Evolutionary conservation across 139 green algal species (phyloP), one percentile per base, ranked within the genome.

Genomic region (Pseudopediastrum boryanum): DNA sequence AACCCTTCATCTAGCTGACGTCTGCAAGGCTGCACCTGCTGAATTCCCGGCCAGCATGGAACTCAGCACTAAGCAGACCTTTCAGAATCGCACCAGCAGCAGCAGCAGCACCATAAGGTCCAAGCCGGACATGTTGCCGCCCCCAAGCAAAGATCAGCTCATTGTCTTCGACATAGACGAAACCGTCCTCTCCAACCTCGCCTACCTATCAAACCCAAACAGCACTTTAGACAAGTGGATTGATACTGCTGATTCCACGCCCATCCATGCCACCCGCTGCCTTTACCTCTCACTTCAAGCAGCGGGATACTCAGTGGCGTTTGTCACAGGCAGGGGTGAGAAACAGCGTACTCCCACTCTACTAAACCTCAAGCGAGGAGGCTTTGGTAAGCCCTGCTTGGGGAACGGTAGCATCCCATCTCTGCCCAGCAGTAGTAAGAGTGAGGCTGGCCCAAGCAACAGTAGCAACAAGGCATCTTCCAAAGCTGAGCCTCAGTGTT

Each of bases 251-350:
- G 6, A 43, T 7, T 73, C 78, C 48, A 72, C 80, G 2, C 46
- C 84, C 1, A 31, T 89, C 35, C 29, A 77, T 52, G 67, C 80
- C 6, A 75, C 46, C 16, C 75, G 78, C 29, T 39, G 6, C 2
- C 46, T 87, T 0, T 87, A 85, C 67, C 39, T 31, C 4, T 50
- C 71, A 6, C 67, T 71, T 4, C 61, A 35, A 13, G 27, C 56
- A 62, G 61, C 58, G 25, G 74, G 74, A 33, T 73, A 35, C 61
- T 54, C 43, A 3, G 62, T 87, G 8, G 84, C 86, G 0, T 89
- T 93, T 76, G 76, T 93, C 46, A 93, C 89, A 31, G 89, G 87
- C 43, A 85, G 89, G 41, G 71, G 19, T 35, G 84, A 89, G 71
- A 58, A 58, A 33, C 46, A 4, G 0, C 77, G 87, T 13, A 27